Conservation (phyloP, 345 rosid genomes). For the Geranium rotundifolium region DNA sequence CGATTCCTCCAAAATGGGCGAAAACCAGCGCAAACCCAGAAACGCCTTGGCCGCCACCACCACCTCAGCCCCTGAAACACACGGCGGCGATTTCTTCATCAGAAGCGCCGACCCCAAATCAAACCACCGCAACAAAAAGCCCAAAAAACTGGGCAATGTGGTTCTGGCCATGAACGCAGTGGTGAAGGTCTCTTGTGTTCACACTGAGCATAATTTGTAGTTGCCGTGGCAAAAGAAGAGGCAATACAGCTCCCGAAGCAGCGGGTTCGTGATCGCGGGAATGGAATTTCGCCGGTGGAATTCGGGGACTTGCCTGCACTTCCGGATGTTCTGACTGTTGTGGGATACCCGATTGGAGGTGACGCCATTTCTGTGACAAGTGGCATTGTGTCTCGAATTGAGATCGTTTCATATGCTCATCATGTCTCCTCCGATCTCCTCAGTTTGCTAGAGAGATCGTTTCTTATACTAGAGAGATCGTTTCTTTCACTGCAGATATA, state of each 20-base stretch:
- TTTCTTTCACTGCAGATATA: too few relatives aligned
- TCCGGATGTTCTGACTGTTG: slow-evolving; percentile 94
- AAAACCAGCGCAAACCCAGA: background rate
- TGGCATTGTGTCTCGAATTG: slow-evolving; percentile 89
- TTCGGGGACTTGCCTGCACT: slow-evolving; percentile 89
- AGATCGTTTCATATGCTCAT: slow-evolving; percentile 67
- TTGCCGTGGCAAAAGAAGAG: slow-evolving; percentile 85
- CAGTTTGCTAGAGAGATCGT: slow-evolving; percentile 84
- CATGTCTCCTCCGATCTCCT: slow-evolving; percentile 92
- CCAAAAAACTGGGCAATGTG: slow-evolving; percentile 9
- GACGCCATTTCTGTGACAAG: slow-evolving; percentile 95
- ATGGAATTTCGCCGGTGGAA: slow-evolving; percentile 70
- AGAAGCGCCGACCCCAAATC: too few relatives aligned
- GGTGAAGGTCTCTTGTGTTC: slow-evolving; percentile 84
- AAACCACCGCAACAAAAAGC: too few relatives aligned
- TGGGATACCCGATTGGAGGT: slow-evolving; percentile 93
- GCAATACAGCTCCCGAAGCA: slow-evolving; percentile 77
- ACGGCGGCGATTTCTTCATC: too few relatives aligned
- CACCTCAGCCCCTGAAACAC: too few relatives aligned
- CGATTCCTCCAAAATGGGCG: too few relatives aligned
- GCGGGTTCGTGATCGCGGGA: slow-evolving; percentile 66
- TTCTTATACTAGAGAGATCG: slow-evolving; percentile 78
- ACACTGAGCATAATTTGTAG: slow-evolving; percentile 82
- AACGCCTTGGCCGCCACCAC: background rate
- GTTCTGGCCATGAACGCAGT: slow-evolving; percentile 83